Evolutionary conservation across 352 stramenopile genomes (phyloP), one percentile per base, ranked within the genome.

Genomic region (Pythium volutum): DNA sequence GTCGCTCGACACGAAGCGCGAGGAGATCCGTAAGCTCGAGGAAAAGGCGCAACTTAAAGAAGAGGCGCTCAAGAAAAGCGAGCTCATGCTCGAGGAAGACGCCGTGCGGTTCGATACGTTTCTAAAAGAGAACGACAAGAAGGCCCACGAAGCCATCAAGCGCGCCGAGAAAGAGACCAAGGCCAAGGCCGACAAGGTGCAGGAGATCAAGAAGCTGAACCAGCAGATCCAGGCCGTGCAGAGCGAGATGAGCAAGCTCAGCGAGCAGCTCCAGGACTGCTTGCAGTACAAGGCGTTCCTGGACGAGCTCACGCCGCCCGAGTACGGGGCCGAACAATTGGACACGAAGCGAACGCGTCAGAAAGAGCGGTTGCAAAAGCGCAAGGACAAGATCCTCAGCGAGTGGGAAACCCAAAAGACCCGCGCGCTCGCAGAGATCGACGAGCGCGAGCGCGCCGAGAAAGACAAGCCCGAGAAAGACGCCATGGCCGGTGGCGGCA

Each of bases 91-190:
- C 0, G 95, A 98, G 73, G 90, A 98, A 69, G 95, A 98, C 56
- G 91, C 93, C 7, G 90, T 98, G 45, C 82, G 91, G 18, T 98
- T 98, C 55, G 95, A 98, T 64, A 97, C 92, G 18, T 98, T 98
- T 38, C 64, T 98, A n/a, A 98, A 98, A 62, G 95, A 98, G 61
- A 98, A 98, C 65, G 95, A 98, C 80, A 97, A 96, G 64, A 98
- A 98, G 64, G 91, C 95, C n/a, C 90, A 98, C 67, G 92, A 97
- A 55, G 94, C 95, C 4, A 98, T 98, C 62, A 98, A 98, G 55
- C 75, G 81, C 22, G 92, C 93, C 5, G 95, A 98, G 64, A 94
- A 93, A 41, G 92, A 98, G 71, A 98, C 91, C 23, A 98, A 95
- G 42, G 83, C 84, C 26, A 98, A 98, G 69, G 85, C 85, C 7